Evolutionary conservation across 192 early-diverging fungal species (phyloP).

Genomic region (Coemansia interrupta): DNA sequence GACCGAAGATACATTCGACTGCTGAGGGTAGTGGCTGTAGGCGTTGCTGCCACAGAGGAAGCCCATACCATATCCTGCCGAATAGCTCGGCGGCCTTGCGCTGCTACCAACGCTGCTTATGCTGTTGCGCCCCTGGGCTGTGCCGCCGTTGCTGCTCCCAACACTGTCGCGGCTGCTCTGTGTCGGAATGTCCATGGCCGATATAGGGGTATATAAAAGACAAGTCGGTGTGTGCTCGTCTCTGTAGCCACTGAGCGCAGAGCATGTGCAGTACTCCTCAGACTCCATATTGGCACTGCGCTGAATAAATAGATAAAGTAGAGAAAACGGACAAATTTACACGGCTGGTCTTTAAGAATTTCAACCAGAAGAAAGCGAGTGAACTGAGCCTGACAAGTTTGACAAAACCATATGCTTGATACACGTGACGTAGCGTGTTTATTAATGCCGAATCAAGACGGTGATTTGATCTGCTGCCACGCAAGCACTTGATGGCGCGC

Average conservation of each 20-base stretch:
- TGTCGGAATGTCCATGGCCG: constrained; percentile 40
- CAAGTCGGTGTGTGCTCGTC: constrained; percentile 50
- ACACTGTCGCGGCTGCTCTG: constrained; percentile 25
- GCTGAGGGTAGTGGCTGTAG: constrained; percentile 32
- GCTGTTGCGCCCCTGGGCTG: constrained; percentile 9
- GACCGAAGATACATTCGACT: constrained; percentile 45
- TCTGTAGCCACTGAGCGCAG: constrained; percentile 24
- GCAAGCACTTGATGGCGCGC: background rate
- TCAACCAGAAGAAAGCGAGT: background rate
- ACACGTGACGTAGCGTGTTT: too few relatives aligned
- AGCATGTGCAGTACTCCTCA: constrained; percentile 49
- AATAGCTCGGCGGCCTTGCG: constrained; percentile 39
- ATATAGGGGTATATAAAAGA: constrained; percentile 47
- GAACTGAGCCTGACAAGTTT: background rate
- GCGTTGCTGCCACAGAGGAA: constrained; percentile 25
- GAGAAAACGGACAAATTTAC: background rate
- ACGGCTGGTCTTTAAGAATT: background rate
- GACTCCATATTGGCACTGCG: constrained; percentile 24
- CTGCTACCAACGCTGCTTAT: constrained; percentile 18
- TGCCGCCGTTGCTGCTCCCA: constrained; percentile 18
- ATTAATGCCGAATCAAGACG: too few relatives aligned
- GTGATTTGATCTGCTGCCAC: too few relatives aligned
- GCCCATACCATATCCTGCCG: constrained; percentile 31
- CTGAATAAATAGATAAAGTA: background rate
- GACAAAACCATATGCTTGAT: background rate